These are phyloP conservation scores for Pythium phragmiticola DNA, from an alignment of 352 stramenopile species.

Conservation along the genomic window DNA sequence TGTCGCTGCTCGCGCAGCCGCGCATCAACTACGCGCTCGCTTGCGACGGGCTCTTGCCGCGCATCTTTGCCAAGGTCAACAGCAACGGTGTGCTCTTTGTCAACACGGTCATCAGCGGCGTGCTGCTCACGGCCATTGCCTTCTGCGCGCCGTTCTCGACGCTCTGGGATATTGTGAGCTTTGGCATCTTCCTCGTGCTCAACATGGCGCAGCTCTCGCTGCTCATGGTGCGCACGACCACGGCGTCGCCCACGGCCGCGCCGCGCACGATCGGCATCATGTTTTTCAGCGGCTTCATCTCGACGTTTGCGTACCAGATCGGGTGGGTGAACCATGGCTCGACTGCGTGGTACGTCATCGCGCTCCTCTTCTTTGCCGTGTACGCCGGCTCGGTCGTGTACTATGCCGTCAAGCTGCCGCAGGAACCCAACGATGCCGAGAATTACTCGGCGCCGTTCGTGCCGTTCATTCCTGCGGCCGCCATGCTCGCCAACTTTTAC, in stretches of 20 bases:
- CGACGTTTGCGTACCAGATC: conserved; percentile 68
- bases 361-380: conserved; percentile 50
- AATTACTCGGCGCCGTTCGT: conserved; percentile 68
- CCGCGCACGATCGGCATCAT: conserved; percentile 14
- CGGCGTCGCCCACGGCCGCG: conserved; percentile 42
- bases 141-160: conserved; percentile 75
- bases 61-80: conserved; percentile 87
- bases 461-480: conserved; percentile 57
- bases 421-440: conserved; percentile 42
- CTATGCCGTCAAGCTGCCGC: conserved; percentile 60
- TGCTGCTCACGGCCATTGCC: conserved; percentile 64
- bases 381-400: conserved; percentile 29
- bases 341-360: conserved; percentile 34
- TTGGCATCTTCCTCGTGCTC: conserved; percentile 88
- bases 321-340: conserved; percentile 55
- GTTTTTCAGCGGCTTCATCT: conserved; percentile 37
- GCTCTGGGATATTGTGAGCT: conserved; percentile 88
- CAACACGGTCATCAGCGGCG: conserved; percentile 68
- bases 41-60: conserved; percentile 91
- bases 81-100: conserved; percentile 78
- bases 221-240: conserved; percentile 67
- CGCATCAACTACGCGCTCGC: conserved; percentile 92
- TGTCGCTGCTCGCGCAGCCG: conserved; percentile 92
- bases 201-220: conserved; percentile 81
- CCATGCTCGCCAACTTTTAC: conserved; percentile 72